Base-by-base conservation (phyloP, 768 basidiomycete genomes). In the Pulveroboletus sp. region DNA sequence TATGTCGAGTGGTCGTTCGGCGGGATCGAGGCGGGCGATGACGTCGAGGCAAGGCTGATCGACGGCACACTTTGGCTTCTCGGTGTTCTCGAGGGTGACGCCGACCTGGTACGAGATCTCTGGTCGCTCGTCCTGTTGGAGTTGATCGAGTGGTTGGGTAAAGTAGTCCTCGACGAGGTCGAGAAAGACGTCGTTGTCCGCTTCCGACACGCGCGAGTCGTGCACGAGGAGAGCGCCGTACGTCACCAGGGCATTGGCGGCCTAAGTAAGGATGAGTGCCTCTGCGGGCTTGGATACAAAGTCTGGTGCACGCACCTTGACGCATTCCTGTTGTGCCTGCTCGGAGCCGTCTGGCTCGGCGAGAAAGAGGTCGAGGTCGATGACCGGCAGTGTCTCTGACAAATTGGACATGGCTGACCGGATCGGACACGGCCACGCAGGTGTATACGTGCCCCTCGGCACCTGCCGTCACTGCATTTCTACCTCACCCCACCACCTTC, bases 161-260 rank as follows among this genome's bases (percentile, higher is more conserved):
- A 98, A 98, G 68, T 98, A 98, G 66, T 94, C 91, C 64, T 98
- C 94, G 36, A 94, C 75, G 40, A 95, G 75, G 70, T 96, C 88
- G 34, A 98, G 78, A 65, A 97, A 97, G 12, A 71, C 71, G 26
- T 74, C 63, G 64, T 98, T 97, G 66, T 92, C 88, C 20, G 81
- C 73, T 61, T 91, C 89, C 5, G 82, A 80, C 19, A 93, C 90
- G 12, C 93, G 79, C 13, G 86, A 86, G 67, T 96, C 94, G 47
- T 80, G 84, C 34, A 96, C 73, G 22, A 96, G 76, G 20, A 96
- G 78, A 1, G 94, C 94, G 3, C 94, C 94, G 51, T 88, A 93
- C 31, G 76, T 74, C 47, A 90, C 86, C 30, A 96, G 73, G 4
- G 90, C 88, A 56, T 87, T 75, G 6, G 93, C 89, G 29, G 85